phyloP scores from a whole-genome alignment of 2,329 filamentous ascomycete species.

The Beauveria scarabaeidicola region DNA sequence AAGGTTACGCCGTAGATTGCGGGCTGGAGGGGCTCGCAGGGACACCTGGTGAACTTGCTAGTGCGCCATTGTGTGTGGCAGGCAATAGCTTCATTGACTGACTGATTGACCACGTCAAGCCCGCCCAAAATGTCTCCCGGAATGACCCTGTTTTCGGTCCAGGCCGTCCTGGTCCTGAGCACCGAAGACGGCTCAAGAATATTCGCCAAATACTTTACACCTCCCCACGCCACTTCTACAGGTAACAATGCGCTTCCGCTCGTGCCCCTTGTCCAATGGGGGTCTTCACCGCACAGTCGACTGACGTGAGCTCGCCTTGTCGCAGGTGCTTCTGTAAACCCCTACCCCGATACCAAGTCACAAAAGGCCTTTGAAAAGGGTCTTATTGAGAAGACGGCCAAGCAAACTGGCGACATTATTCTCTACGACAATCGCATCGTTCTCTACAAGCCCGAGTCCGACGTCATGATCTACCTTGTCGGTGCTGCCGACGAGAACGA shows the following conservation, averaged over 20 bases:
- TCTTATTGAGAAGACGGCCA: conserved; percentile 87
- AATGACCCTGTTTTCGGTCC: conserved; percentile 68
- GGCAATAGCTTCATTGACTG: conserved; percentile 9
- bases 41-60: conserved; percentile 12
- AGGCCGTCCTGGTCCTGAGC: conserved; percentile 70
- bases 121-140: conserved; percentile 55
- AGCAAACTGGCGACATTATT: conserved; percentile 92
- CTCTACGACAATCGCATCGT: conserved; percentile 95
- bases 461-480: conserved; percentile 93
- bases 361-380: conserved; percentile 97
- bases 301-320: conserved; percentile 10
- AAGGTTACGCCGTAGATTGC: conserved; percentile 21
- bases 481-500: conserved; percentile 92
- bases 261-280: conserved; percentile 16
- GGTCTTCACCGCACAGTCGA: neutral
- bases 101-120: neutral
- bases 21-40: conserved; percentile 10
- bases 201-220: conserved; percentile 85
- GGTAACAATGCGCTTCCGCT: conserved; percentile 21
- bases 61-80: neutral
- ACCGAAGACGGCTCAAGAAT: conserved; percentile 85
- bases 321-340: conserved; percentile 48
- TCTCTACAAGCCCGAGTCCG: conserved; percentile 95
- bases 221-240: conserved; percentile 43
- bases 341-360: conserved; percentile 82